Evolutionary conservation across 1,284 basidiomycete species (phyloP).

Genomic region (Phenoliferia sp.): DNA sequence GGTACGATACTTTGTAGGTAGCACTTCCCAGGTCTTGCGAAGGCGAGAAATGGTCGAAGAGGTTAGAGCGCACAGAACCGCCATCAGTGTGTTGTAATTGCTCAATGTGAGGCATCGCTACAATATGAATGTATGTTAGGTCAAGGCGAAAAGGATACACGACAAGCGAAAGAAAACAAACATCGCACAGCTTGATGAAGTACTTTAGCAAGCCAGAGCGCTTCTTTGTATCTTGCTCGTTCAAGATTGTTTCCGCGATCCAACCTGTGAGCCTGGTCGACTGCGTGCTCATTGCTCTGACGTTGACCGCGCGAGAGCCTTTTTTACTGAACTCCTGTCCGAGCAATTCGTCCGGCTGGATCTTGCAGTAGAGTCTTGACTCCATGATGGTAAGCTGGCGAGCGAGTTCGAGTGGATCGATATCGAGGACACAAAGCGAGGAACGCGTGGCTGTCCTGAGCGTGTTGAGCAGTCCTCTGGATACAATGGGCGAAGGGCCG

Average conservation of each 20-base stretch:
- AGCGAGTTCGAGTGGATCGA: conserved; percentile 63
- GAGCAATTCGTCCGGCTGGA: conserved; percentile 45
- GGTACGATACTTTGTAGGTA: conserved; percentile 75
- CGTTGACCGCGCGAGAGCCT: conserved; percentile 33
- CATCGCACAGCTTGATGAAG: conserved; percentile 46
- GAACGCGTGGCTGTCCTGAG: conserved; percentile 50
- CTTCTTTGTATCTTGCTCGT: conserved; percentile 43
- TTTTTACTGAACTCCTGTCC: conserved; percentile 40
- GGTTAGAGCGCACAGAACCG: conserved; percentile 45
- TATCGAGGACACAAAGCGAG: conserved; percentile 64
- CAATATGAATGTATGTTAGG: background rate
- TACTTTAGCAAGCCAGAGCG: conserved; percentile 44
- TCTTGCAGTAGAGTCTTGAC: conserved; percentile 41
- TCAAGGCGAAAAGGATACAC: background rate
- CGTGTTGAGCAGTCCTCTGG: conserved; percentile 61
- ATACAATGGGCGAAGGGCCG: conserved; percentile 65
- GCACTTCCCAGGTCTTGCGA: conserved; percentile 55
- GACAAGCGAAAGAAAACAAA: conserved; percentile 24
- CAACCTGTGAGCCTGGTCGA: conserved; percentile 47
- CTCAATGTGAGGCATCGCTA: conserved; percentile 42
- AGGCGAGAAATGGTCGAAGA: conserved; percentile 42
- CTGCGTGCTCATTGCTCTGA: conserved; percentile 45
- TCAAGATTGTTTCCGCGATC: conserved; percentile 46
- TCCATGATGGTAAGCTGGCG: conserved; percentile 49
- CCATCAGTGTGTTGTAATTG: conserved; percentile 48